Base-by-base conservation (phyloP, 2,329 filamentous ascomycete genomes). In the Aspergillus pseudoglaucus region DNA sequence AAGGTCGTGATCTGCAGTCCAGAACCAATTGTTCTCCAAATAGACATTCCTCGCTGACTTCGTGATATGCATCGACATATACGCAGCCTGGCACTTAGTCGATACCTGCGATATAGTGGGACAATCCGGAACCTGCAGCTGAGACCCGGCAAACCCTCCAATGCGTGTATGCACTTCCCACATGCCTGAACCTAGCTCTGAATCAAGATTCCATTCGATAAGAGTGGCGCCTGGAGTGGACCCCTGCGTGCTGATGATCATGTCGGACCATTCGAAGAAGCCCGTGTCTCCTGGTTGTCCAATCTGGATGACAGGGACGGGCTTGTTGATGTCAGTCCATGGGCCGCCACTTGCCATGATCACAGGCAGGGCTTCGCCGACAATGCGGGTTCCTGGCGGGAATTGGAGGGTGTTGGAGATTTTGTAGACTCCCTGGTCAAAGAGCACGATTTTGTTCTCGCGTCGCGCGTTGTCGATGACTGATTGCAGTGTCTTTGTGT, bases 161-260 rank as follows among this genome's bases (percentile, higher is more conserved):
- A 79, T 72, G 4, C 76, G 69, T 18, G 74, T 67, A 53, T 79
- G 77, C 1, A 75, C 72, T 50, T 79, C 77, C 78, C 78, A 82
- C 64, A 85, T 75, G 12, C 79, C 82, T 3, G 67, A 66, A 20
- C 61, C 65, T 35, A 55, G 53, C 3, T 71, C 71, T 2, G 76
- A 75, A 32, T 71, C 72, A 14, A 90, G 71, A 62, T 90, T 90
- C 75, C 83, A 90, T 61, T 90, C 77, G 49, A 90, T 80, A 6
- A 90, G 70, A 6, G 84, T 74, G 1, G 86, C 87, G 4, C 87
- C 87, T 1, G 81, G 75, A 6, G 82, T 75, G 22, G 82, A 69
- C 1, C 86, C 87, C 48, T 80, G 75, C 0, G 84, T 88, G 47
- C 81, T 82, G 12, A 90, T 74, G 43, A 90, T 78, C 58, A 87